Percentiles rank a stretch among this genome's conserved stretches.
These are phyloP conservation scores for Otatea glauca DNA, from an alignment of 176 grass and related monocot genomes.

Conservation along the genomic window DNA sequence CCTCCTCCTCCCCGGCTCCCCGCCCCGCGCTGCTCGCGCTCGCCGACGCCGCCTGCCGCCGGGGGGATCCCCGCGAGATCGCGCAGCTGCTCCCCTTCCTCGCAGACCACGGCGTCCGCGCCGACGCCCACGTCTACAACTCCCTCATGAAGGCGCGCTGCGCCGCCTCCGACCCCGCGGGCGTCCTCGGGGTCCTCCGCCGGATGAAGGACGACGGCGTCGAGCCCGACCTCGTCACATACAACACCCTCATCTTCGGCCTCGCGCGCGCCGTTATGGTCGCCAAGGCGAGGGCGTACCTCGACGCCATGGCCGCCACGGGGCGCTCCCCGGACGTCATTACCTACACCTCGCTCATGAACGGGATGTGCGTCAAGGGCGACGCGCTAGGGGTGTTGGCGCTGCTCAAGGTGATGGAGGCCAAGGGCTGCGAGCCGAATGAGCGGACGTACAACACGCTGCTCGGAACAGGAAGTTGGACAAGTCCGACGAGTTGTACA, in stretches of 20 bases:
- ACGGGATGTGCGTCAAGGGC: slow-evolving; percentile 86
- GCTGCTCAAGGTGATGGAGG: slow-evolving; percentile 71
- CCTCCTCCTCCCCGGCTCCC: slow-evolving; percentile 39
- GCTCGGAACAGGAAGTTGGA: slow-evolving; percentile 76
- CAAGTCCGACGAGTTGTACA: slow-evolving; percentile 64
- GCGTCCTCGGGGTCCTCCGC: slow-evolving; percentile 65
- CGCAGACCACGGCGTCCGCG: slow-evolving; percentile 63
- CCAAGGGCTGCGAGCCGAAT: slow-evolving; percentile 70
- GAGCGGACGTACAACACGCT: slow-evolving; percentile 81
- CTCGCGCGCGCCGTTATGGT: slow-evolving; percentile 82
- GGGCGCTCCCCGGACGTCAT: slow-evolving; percentile 70
- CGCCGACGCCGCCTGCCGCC: slow-evolving; percentile 64
- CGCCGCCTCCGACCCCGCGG: slow-evolving; percentile 56
- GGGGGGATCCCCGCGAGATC: slow-evolving; percentile 68
- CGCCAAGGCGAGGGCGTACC: slow-evolving; percentile 61
- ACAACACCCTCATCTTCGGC: slow-evolving; percentile 80
- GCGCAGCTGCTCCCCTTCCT: slow-evolving; percentile 59
- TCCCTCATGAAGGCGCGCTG: slow-evolving; percentile 84
- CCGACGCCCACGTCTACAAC: slow-evolving; percentile 83
- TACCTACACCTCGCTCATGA: slow-evolving; percentile 91
- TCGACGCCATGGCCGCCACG: slow-evolving; percentile 60
- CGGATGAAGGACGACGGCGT: slow-evolving; percentile 75
- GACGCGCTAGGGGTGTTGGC: slow-evolving; percentile 52
- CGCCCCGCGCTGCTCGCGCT: slow-evolving; percentile 65
- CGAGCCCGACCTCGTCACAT: slow-evolving; percentile 83